Base-by-base conservation (phyloP, 495 filamentous ascomycete species). In the Talaromyces adpressus region DNA sequence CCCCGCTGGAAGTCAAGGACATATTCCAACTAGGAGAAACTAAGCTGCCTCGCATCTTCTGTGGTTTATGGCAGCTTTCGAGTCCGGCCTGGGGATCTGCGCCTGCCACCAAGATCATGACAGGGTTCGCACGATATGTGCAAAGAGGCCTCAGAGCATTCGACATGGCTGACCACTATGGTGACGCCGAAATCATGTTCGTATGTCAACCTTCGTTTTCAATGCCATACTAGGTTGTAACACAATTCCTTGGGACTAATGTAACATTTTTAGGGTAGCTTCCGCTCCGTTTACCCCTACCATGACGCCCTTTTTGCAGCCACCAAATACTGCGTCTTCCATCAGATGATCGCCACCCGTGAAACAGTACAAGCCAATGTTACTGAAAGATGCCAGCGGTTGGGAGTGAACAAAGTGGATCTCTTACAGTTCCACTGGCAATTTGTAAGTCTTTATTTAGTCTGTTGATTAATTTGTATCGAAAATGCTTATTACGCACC, bases 151-250 rank as follows among this genome's bases (percentile, higher is more conserved):
- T 65, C 18, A 67, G 64, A 30, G 65, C 76, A 57, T 67, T 73
- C 68, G 77, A 79, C 60, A 79, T 79, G 78, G 78, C 77, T n/a
- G 77, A 81, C 59, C 77, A 81, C 58, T 81, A 81, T 56, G 78
- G 74, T 0, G 74, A 78, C 63, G 75, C 75, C 18, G 74, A 75
- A 52, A 67, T 69, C 20, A 66, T 69, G 4, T 72, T 75, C 49
- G 71, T 72, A 41, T 61, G 62, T 41, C 16, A 16, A 41, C 3
- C 12, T 41, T 41, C 11, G 4, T 41, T 9, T 41, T 41, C 3
- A 16, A n/a, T 41, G 14, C 36, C 36, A 16, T 41, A 5, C 4
- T 41, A 4, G 36, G 36, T 4, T 41, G 34, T 2, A 12, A 41
- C 14, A 41, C 9, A 1, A 41, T 41, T 41, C 36, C 14, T 41